Base-by-base conservation (phyloP, 2,329 filamentous ascomycete genomes). In the Claviceps humidiphila region DNA sequence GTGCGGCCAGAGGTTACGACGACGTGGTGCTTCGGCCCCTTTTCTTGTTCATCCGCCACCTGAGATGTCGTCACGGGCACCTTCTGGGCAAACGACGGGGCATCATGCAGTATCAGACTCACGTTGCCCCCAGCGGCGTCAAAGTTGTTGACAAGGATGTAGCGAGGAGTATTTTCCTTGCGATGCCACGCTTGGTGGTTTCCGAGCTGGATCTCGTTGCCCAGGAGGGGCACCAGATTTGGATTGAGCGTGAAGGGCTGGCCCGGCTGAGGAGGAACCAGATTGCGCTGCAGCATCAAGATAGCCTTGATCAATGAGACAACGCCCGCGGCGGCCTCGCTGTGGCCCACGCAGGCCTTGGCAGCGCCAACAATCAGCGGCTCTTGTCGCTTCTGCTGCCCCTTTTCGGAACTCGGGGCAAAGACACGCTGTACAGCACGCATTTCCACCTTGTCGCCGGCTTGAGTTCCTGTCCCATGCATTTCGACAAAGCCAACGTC, bases 401-500 rank as follows among this genome's bases (percentile, higher is more conserved):
- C 24, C 20, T 30, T 26, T 45, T n/a, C 24, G 24, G 43, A 24
- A 6, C 40, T n/a, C 22, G 9, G 42, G 20, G 24, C 43, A 34
- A 34, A 46, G 24, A 34, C 24, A 17, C 7, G 14, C 24, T n/a
- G 24, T 8, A 46, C 14, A 14, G 24, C 24, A 8, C 14, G 24
- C 22, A 34, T 9, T 34, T 46, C 16, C 3, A 46, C 43, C 14
- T 30, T 46, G 24, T 46, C 24, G 16, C 43, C 24, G 16, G 43
- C 43, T 24, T 46, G 43, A 14, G 43, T 45, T 16, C 43, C 43
- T 16, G 43, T 45, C 13, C 22, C 43, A 16, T 45, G 43, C 13
- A 26, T 26, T 17, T 45, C 43, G 14, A 26, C 84, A 59, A 93
- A 94, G 65, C 82, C 81, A 37, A 95, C 78, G 53, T 87, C 83